These are phyloP conservation scores for Neurospora sp. DNA, from an alignment of 2,329 filamentous ascomycete species.

Conservation along the genomic window DNA sequence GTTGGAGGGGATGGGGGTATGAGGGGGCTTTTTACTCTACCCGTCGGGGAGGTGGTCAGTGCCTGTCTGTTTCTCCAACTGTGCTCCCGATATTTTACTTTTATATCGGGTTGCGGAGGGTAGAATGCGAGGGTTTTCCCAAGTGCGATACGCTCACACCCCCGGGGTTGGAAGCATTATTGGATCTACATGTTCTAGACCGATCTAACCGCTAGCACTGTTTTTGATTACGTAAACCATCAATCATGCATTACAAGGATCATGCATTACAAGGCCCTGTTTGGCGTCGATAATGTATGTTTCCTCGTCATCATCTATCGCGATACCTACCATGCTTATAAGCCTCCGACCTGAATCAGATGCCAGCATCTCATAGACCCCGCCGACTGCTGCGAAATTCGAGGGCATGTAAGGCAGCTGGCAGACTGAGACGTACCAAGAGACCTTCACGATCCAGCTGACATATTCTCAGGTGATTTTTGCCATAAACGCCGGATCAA, in stretches of 20 bases:
- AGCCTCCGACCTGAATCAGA: neutral
- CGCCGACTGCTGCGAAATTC: slow-evolving; percentile 6
- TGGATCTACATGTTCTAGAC: neutral
- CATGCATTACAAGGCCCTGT: neutral
- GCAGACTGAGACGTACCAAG: neutral
- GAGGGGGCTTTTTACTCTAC: neutral
- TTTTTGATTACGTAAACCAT: neutral
- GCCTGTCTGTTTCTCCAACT: too few relatives aligned
- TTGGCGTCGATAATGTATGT: neutral
- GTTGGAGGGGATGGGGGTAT: slow-evolving; percentile 14
- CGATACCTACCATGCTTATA: neutral
- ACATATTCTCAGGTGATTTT: slow-evolving; percentile 11
- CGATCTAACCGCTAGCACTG: neutral
- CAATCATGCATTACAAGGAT: too few relatives aligned
- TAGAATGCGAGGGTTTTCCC: too few relatives aligned
- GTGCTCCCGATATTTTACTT: too few relatives aligned
- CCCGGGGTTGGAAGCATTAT: too few relatives aligned
- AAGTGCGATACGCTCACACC: neutral
- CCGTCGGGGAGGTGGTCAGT: too few relatives aligned
- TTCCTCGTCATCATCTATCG: neutral
- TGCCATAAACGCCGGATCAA: slow-evolving; percentile 18
- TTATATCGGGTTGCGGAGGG: too few relatives aligned
- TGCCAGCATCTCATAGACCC: neutral
- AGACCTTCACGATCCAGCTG: neutral
- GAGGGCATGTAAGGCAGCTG: slow-evolving; percentile 3